phyloP scores from a whole-genome alignment of 345 rosid genomes.

The Euphorbia peplus region DNA sequence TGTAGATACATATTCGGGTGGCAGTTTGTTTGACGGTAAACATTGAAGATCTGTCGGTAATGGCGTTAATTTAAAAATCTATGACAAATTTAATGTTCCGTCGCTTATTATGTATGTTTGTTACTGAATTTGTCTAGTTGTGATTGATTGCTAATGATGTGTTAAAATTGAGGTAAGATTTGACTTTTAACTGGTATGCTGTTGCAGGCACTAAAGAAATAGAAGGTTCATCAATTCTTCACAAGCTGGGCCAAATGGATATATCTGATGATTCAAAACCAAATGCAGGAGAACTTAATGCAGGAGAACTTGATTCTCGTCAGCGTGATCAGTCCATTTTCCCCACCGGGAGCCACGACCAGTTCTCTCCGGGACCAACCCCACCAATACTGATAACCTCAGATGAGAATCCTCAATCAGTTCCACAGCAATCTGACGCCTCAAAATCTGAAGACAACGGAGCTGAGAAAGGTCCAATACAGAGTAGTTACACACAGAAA shows the following conservation, averaged over 20 bases:
- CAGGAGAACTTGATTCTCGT: slow-evolving; percentile 2
- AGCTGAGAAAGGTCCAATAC: slow-evolving; percentile 14
- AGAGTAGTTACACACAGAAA: slow-evolving; percentile 38
- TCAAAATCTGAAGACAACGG: neutral
- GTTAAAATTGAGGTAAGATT: too few species aligned
- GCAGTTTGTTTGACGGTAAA: too few species aligned
- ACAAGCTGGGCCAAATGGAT: slow-evolving; percentile 38
- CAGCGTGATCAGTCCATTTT: slow-evolving; percentile 11
- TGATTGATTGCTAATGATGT: too few species aligned
- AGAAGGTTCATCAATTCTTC: slow-evolving; percentile 31
- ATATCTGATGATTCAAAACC: slow-evolving; percentile 23
- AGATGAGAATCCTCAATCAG: slow-evolving; percentile 7
- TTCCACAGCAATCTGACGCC: too few species aligned
- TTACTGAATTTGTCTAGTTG: too few species aligned
- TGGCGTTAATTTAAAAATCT: too few species aligned
- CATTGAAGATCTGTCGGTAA: too few species aligned
- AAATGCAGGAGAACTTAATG: slow-evolving; percentile 5
- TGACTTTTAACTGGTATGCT: too few species aligned
- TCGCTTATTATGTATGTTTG: too few species aligned
- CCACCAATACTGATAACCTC: slow-evolving; percentile 1
- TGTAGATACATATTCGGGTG: too few species aligned
- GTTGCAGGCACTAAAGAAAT: slow-evolving; percentile 37
- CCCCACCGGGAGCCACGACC: slow-evolving; percentile 55
- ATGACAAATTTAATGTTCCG: too few species aligned
- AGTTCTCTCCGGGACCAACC: slow-evolving; percentile 48